Evolutionary conservation across 1,139 yeast genomes (phyloP).

Genomic region (Protomyces gravidus): DNA sequence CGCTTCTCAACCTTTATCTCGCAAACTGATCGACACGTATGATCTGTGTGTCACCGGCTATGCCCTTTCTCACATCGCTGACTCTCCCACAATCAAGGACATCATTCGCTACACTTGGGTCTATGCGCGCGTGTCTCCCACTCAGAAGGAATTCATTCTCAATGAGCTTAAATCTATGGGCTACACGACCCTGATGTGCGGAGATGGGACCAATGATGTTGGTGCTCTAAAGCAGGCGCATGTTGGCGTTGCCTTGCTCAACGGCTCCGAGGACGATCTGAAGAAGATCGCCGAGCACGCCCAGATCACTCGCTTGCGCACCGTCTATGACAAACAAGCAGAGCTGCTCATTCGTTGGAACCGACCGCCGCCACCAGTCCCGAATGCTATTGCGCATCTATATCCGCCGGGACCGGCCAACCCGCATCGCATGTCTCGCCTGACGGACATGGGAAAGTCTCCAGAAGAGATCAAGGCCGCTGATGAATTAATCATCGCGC

Average conservation of each 20-base stretch:
- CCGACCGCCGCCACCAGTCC: slow-evolving; percentile 81
- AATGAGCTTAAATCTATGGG: slow-evolving; percentile 82
- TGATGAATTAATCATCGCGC: slow-evolving; percentile 37
- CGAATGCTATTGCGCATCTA: slow-evolving; percentile 79
- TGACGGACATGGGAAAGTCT: slow-evolving; percentile 69
- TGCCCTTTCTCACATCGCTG: slow-evolving; percentile 63
- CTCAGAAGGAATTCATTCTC: slow-evolving; percentile 87
- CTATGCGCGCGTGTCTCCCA: slow-evolving; percentile 95
- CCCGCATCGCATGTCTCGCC: slow-evolving; percentile 80
- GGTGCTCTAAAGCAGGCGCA: slow-evolving; percentile 99
- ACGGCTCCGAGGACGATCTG: slow-evolving; percentile 94
- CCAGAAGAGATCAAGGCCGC: slow-evolving; percentile 55
- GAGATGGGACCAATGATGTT: slow-evolving; percentile 99
- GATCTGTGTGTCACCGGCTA: slow-evolving; percentile 94
- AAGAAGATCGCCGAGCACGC: slow-evolving; percentile 81
- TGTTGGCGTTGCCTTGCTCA: slow-evolving; percentile 91
- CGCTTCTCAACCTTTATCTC: slow-evolving; percentile 49
- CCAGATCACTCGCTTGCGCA: slow-evolving; percentile 59
- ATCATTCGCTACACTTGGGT: slow-evolving; percentile 90
- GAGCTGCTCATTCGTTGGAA: slow-evolving; percentile 75
- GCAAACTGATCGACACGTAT: slow-evolving; percentile 55
- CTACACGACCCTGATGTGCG: slow-evolving; percentile 94
- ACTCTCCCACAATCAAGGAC: slow-evolving; percentile 56
- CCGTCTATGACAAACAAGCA: slow-evolving; percentile 78
- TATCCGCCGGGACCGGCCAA: slow-evolving; percentile 94